Evolutionary conservation across 192 early-diverging fungal genomes (phyloP), one percentile per base, ranked within the genome.

Genomic region (Phlyctochytrium bullatum): DNA sequence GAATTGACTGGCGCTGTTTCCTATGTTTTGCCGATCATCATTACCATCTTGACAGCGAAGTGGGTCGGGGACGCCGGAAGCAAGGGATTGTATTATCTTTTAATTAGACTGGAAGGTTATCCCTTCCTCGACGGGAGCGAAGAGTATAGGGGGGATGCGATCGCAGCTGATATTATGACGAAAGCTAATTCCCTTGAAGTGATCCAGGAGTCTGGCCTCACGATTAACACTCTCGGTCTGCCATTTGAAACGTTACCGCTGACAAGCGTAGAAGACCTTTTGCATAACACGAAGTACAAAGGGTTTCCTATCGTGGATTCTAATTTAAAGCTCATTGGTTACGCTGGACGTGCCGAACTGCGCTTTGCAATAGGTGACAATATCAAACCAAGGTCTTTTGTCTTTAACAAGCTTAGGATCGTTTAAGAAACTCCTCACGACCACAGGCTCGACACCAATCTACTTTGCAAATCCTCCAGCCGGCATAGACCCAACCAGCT

Each of bases 1-100:
- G 97, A 99, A 72, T 78, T 99, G 62, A 99, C 97, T 0, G 95
- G 95, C 20, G 92, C 96, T 1, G 76, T 99, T 27, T 91, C 91
- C 16, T 99, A 96, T 72, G 73, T 83, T 52, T 79, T 96, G 3
- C 83, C 83, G 0, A 76, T 84, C 24, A 84, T 84, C 76, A 53
- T 76, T 20, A 76, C 79, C 2, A 73, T 84, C n/a, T 73, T 84
- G 73, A 70, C 73, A 2, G 71, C 79, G 36, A 91, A 91, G 68
- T 92, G 89, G 90, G 82, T 88, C 54, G 86, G 87, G 27, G 90
- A 93, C 76, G 78, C 89, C 50, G 81, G 79, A 53, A 73, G 76
- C 24, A 83, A 82, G 53, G 86, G 88, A 16, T 87, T 94, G 28
- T 94, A 93, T 73, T 89, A 82, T 59, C 70, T 67, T 25, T 36